These are phyloP conservation scores for Fimicolochytrium jonesii DNA, from an alignment of 192 early-diverging fungal genomes.

Conservation along the genomic window DNA sequence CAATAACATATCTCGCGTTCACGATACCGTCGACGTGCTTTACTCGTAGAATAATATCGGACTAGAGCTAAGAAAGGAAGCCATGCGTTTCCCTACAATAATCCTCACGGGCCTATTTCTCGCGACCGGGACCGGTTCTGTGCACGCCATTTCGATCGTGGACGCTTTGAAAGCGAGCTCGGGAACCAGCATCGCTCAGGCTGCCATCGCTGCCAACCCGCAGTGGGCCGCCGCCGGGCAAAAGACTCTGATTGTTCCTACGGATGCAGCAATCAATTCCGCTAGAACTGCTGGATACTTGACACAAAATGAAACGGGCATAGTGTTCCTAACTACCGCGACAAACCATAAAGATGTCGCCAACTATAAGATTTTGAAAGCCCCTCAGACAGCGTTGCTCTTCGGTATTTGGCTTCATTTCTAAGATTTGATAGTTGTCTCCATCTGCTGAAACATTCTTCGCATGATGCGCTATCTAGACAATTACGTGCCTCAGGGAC, in stretches of 20 bases:
- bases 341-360: neutral
- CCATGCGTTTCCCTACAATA: too few relatives aligned
- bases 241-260: conserved; percentile 20
- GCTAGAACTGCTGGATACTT: conserved; percentile 7
- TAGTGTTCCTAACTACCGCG: conserved; percentile 10
- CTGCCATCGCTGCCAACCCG: neutral
- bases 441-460: neutral
- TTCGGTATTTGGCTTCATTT: conserved; percentile 1
- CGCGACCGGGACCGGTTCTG: too few relatives aligned
- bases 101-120: too few relatives aligned
- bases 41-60: too few relatives aligned
- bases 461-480: neutral
- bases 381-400: conserved; percentile 4
- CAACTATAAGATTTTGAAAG: conserved; percentile 19
- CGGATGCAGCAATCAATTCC: conserved; percentile 5
- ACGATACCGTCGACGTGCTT: too few relatives aligned
- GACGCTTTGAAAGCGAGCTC: too few relatives aligned
- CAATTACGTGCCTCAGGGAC: conserved; percentile 13
- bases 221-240: conserved; percentile 1
- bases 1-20: too few relatives aligned
- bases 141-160: too few relatives aligned
- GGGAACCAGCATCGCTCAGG: conserved; percentile 2
- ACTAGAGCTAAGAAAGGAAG: too few relatives aligned
- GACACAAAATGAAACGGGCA: neutral
- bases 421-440: neutral